phyloP scores from a whole-genome alignment of 257 asterid species.

The Solanum sejunctum region DNA sequence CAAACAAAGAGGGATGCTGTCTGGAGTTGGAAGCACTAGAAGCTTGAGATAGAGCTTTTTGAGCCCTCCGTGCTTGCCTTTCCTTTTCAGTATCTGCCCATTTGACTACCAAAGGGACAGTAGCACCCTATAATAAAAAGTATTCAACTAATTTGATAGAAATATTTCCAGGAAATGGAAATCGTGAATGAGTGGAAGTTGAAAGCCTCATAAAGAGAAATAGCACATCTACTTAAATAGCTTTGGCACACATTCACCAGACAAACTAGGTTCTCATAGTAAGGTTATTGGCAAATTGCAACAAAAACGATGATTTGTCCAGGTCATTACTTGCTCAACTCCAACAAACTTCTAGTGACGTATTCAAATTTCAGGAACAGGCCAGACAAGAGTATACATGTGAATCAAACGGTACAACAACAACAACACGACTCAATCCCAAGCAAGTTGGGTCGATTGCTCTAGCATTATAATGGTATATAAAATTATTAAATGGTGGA shows the following conservation, averaged over 20 bases:
- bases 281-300: not conserved
- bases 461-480: not conserved
- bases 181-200: not conserved
- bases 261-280: not conserved
- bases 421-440: not conserved
- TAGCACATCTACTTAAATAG: not conserved
- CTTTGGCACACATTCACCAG: not conserved
- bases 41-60: constrained; percentile 58
- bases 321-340: not conserved
- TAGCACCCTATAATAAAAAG: constrained; percentile 49
- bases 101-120: constrained; percentile 92
- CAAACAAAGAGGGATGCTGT: constrained; percentile 65
- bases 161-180: not conserved
- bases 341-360: not conserved
- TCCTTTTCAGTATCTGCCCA: constrained; percentile 99
- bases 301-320: not conserved
- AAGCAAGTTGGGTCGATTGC: not conserved
- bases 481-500: not conserved
- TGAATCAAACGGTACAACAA: not conserved
- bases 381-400: not conserved
- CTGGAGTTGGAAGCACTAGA: constrained; percentile 46
- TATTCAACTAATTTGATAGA: not conserved
- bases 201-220: not conserved
- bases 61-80: constrained; percentile 85
- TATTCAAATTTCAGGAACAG: not conserved